A percentile compares a stretch with the other conserved stretches of the same genome.
phyloP scores from a whole-genome alignment of 495 filamentous ascomycete genomes.

The Aspergillus asperescens region DNA sequence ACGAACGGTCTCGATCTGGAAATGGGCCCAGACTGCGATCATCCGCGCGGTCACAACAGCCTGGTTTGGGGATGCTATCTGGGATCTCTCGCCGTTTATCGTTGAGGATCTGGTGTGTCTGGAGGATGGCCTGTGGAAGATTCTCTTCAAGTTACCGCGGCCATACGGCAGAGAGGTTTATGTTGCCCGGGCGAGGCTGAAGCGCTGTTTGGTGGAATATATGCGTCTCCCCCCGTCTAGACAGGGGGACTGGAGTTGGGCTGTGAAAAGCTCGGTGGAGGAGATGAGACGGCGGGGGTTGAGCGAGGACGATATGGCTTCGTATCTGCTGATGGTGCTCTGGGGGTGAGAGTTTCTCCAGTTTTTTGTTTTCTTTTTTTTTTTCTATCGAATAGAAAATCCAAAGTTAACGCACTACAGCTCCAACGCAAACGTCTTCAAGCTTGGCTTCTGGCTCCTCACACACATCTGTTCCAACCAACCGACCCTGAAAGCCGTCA shows the following conservation, averaged over 20 bases:
- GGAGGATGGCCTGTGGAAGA: background rate
- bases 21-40: background rate
- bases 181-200: background rate
- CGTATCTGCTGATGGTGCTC: slow-evolving; percentile 2
- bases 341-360: background rate
- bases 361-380: background rate
- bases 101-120: background rate
- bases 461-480: background rate
- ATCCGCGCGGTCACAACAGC: slow-evolving; percentile 5
- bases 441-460: background rate
- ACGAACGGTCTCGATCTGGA: background rate
- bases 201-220: background rate
- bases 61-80: slow-evolving; percentile 2
- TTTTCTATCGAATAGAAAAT: too few relatives aligned
- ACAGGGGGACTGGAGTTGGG: background rate
- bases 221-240: background rate
- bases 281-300: slow-evolving; percentile 2
- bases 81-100: background rate
- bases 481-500: background rate
- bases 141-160: background rate
- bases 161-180: slow-evolving; percentile 1
- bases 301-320: slow-evolving; percentile 4
- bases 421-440: slow-evolving; percentile 6
- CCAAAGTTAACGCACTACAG: background rate
- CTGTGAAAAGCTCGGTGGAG: background rate